These are phyloP conservation scores for Diplodia intermedia DNA, from an alignment of 2,329 filamentous ascomycete genomes.

Conservation along the genomic window DNA sequence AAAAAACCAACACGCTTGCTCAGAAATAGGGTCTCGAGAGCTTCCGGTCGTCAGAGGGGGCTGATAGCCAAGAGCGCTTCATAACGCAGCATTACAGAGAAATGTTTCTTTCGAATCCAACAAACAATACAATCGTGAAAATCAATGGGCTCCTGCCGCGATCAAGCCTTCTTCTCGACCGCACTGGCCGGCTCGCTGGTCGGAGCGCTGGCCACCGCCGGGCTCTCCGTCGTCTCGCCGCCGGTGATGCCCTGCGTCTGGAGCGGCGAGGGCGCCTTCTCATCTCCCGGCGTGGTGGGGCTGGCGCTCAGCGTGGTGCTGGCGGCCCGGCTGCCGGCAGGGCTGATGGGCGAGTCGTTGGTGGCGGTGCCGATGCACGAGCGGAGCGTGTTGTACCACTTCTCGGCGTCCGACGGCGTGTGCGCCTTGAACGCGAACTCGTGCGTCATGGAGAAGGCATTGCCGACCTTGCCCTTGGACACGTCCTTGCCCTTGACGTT, in stretches of 20 bases:
- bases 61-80: conserved; percentile 7
- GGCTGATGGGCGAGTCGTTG: conserved; percentile 48
- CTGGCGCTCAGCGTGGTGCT: conserved; percentile 36
- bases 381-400: conserved; percentile 81
- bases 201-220: conserved; percentile 12
- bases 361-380: conserved; percentile 61
- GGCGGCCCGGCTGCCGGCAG: conserved; percentile 46
- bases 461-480: conserved; percentile 75
- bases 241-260: conserved; percentile 45
- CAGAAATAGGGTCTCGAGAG: background rate
- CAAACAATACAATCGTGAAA: background rate
- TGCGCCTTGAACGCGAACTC: conserved; percentile 90
- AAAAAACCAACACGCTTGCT: background rate
- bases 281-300: conserved; percentile 31
- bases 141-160: background rate
- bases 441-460: conserved; percentile 78
- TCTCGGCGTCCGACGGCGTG: conserved; percentile 77
- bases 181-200: conserved; percentile 37
- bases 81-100: conserved; percentile 2
- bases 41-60: background rate
- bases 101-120: conserved; percentile 11
- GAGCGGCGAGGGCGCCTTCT: conserved; percentile 38
- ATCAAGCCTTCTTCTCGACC: conserved; percentile 40
- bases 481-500: conserved; percentile 94
- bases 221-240: conserved; percentile 34